phyloP scores from a whole-genome alignment of 192 early-diverging fungal genomes.

The Linnemannia elongata region DNA sequence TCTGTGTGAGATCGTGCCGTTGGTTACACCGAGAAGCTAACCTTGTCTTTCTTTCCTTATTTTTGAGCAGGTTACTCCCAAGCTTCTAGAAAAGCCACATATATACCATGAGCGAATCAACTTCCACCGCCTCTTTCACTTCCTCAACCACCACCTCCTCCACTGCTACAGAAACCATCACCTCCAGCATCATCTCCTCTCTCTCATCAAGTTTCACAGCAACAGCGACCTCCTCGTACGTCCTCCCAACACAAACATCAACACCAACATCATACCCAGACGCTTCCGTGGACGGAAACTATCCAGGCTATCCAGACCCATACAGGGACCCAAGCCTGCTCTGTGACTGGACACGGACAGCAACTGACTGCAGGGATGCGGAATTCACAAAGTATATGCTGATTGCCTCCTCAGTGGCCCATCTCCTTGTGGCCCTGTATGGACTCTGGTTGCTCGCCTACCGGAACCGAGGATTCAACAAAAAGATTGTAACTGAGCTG shows the following conservation, averaged over 20 bases:
- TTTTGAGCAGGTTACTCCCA: neutral
- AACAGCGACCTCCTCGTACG: neutral
- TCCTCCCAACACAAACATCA: neutral
- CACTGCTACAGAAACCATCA: conserved; percentile 17
- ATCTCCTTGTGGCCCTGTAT: conserved; percentile 20
- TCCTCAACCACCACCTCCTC: conserved; percentile 11
- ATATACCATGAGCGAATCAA: conserved; percentile 38
- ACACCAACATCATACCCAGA: conserved; percentile 2
- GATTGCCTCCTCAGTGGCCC: conserved; percentile 25
- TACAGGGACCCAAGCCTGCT: conserved; percentile 7
- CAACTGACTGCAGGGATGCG: conserved; percentile 23
- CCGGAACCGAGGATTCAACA: conserved; percentile 47
- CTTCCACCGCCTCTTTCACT: neutral
- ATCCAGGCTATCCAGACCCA: neutral
- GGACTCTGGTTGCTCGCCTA: conserved; percentile 46
- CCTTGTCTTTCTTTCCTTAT: neutral
- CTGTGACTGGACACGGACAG: conserved; percentile 42
- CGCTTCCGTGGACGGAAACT: neutral
- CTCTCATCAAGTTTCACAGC: neutral
- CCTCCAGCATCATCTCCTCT: conserved; percentile 15
- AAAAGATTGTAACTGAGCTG: conserved; percentile 39
- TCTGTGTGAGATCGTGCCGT: neutral
- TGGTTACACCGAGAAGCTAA: neutral
- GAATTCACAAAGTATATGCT: conserved; percentile 39
- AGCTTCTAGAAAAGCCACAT: neutral